A percentile compares a stretch with the other conserved stretches of the same genome.
These are phyloP conservation scores for Margaritispora aquatica DNA, from an alignment of 495 filamentous ascomycete species.

Conservation along the genomic window DNA sequence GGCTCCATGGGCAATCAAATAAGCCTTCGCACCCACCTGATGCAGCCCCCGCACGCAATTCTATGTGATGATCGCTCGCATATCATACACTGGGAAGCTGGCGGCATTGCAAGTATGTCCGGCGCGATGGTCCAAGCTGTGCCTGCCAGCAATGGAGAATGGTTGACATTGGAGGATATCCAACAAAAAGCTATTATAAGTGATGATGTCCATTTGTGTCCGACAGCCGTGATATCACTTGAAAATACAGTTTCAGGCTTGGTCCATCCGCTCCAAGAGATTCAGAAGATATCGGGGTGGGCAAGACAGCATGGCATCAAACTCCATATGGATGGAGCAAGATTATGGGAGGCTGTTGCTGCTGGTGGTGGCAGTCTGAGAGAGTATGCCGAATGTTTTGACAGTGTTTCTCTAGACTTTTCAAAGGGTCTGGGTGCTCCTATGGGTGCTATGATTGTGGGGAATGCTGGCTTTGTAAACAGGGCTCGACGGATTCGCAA, in stretches of 20 bases:
- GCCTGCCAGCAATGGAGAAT: slow-evolving; percentile 53
- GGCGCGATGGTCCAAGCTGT: slow-evolving; percentile 53
- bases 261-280: slow-evolving; percentile 66
- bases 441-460: slow-evolving; percentile 72
- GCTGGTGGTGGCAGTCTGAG: slow-evolving; percentile 50
- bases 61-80: slow-evolving; percentile 60
- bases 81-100: slow-evolving; percentile 62
- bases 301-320: slow-evolving; percentile 57
- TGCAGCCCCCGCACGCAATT: slow-evolving; percentile 61
- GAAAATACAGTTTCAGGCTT: slow-evolving; percentile 80
- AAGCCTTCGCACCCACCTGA: slow-evolving; percentile 56
- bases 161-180: slow-evolving; percentile 73
- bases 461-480: slow-evolving; percentile 54
- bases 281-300: slow-evolving; percentile 57
- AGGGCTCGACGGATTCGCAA: slow-evolving; percentile 74
- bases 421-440: slow-evolving; percentile 86
- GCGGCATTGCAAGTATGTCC: slow-evolving; percentile 53
- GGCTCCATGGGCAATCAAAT: slow-evolving; percentile 89
- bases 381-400: slow-evolving; percentile 64
- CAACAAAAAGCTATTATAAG: slow-evolving; percentile 42
- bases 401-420: slow-evolving; percentile 80
- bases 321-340: slow-evolving; percentile 77
- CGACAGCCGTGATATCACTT: slow-evolving; percentile 68
- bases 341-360: slow-evolving; percentile 70
- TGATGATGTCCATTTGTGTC: slow-evolving; percentile 54